Conservation (phyloP, 2,329 filamentous ascomycete species). For the Hymenoscyphus fructigenus region DNA sequence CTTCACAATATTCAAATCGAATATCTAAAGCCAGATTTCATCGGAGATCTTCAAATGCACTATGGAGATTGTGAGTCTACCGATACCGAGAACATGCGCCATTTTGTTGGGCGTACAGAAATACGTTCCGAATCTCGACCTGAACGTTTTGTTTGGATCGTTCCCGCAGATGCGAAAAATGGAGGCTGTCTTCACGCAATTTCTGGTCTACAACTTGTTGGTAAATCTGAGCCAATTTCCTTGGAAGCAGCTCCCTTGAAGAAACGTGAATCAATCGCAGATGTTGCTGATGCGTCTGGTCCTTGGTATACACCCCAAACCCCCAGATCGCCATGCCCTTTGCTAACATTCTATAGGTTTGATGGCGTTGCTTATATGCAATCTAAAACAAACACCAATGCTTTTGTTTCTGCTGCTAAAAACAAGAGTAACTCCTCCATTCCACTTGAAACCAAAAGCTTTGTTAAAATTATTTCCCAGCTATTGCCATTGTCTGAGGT, state of each 20-base stretch:
- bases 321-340: not conserved
- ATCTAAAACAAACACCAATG: conserved; percentile 50
- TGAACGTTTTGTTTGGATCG: conserved; percentile 42
- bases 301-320: conserved; percentile 46
- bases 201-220: conserved; percentile 29
- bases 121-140: conserved; percentile 30
- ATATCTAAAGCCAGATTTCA: conserved; percentile 49
- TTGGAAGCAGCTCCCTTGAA: conserved; percentile 9
- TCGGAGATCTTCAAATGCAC: conserved; percentile 41
- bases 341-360: conserved; percentile 39
- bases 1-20: conserved; percentile 50
- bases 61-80: conserved; percentile 65
- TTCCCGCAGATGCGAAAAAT: conserved; percentile 34
- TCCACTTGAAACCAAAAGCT: not conserved
- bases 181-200: conserved; percentile 39
- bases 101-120: conserved; percentile 22
- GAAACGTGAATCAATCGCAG: conserved; percentile 8
- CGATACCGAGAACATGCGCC: conserved; percentile 44
- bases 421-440: conserved; percentile 43
- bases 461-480: not conserved
- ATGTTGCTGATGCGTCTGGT: conserved; percentile 38
- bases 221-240: conserved; percentile 21
- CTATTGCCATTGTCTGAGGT: conserved; percentile 61
- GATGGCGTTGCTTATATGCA: conserved; percentile 61
- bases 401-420: conserved; percentile 55